Percentiles rank a stretch among this genome's conserved stretches.
phyloP scores from a whole-genome alignment of 1,139 yeast species.

The Suhomyces atakaporum region DNA sequence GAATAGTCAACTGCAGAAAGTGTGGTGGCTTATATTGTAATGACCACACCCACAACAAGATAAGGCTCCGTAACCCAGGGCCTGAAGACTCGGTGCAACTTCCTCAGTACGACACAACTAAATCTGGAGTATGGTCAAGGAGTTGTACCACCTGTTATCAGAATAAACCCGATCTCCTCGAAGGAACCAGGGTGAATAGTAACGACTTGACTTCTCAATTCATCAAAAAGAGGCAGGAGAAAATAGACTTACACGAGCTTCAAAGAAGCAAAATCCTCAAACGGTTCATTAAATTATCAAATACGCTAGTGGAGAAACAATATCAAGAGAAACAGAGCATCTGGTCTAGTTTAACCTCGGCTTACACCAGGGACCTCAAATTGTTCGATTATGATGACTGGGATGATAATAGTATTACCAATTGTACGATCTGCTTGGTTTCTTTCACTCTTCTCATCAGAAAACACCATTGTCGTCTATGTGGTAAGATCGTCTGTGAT shows the following conservation, averaged over 20 bases:
- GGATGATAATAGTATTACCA: conserved; percentile 56
- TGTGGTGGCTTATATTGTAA: conserved; percentile 78
- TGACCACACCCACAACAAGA: conserved; percentile 59
- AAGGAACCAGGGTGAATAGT: conserved; percentile 36
- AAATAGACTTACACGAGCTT: conserved; percentile 46
- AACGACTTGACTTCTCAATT: conserved; percentile 53
- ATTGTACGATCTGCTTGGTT: conserved; percentile 67
- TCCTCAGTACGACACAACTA: conserved; percentile 33
- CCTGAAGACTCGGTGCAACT: conserved; percentile 25
- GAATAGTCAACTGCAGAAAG: conserved; percentile 60
- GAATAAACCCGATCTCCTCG: conserved; percentile 55
- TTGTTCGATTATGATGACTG: conserved; percentile 44
- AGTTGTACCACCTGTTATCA: conserved; percentile 68
- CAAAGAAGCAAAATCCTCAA: conserved; percentile 62
- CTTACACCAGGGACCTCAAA: conserved; percentile 12
- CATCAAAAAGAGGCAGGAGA: conserved; percentile 36
- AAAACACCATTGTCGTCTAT: conserved; percentile 85
- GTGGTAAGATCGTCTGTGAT: conserved; percentile 84
- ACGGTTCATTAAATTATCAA: conserved; percentile 52
- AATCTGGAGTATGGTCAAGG: conserved; percentile 63
- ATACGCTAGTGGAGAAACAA: conserved; percentile 20
- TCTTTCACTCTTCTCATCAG: conserved; percentile 61
- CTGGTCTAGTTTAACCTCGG: conserved; percentile 4
- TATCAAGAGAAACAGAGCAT: conserved; percentile 20
- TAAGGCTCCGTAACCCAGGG: conserved; percentile 41